These are phyloP conservation scores for Yamadazyma triangularis DNA, from an alignment of 1,139 yeast genomes.

Conservation along the genomic window DNA sequence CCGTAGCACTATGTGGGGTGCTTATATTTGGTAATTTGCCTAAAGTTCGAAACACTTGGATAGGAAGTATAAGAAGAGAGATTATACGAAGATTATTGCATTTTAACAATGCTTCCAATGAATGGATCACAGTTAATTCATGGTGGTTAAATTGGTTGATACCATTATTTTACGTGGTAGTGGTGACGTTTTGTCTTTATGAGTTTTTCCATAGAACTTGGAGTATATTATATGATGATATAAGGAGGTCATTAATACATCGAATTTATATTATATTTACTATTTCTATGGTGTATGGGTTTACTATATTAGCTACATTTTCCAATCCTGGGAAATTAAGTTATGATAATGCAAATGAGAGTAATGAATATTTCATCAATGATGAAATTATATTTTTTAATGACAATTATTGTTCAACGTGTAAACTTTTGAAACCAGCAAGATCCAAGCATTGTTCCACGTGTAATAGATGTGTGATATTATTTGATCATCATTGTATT, in stretches of 20 bases:
- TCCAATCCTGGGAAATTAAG: conserved; percentile 52
- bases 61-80: not conserved
- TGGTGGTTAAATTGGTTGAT: conserved; percentile 35
- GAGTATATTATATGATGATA: conserved; percentile 17
- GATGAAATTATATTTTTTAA: conserved; percentile 61
- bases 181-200: conserved; percentile 43
- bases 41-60: conserved; percentile 30
- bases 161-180: conserved; percentile 44
- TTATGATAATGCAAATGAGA: conserved; percentile 16
- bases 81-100: not conserved
- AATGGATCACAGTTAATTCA: conserved; percentile 1
- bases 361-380: conserved; percentile 21
- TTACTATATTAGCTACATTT: conserved; percentile 28
- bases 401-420: conserved; percentile 46
- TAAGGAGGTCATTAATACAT: conserved; percentile 9
- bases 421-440: conserved; percentile 71
- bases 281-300: conserved; percentile 30
- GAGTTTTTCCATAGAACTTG: conserved; percentile 43
- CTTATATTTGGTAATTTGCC: conserved; percentile 55
- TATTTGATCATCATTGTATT: conserved; percentile 90
- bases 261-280: conserved; percentile 21
- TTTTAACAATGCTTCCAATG: no score
- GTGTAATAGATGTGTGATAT: conserved; percentile 62
- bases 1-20: conserved; percentile 5
- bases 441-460: conserved; percentile 84